Evolutionary conservation across 164 flowering plant species (phyloP), one percentile per base, ranked within the genome.

Genomic region (Stephania japonica): DNA sequence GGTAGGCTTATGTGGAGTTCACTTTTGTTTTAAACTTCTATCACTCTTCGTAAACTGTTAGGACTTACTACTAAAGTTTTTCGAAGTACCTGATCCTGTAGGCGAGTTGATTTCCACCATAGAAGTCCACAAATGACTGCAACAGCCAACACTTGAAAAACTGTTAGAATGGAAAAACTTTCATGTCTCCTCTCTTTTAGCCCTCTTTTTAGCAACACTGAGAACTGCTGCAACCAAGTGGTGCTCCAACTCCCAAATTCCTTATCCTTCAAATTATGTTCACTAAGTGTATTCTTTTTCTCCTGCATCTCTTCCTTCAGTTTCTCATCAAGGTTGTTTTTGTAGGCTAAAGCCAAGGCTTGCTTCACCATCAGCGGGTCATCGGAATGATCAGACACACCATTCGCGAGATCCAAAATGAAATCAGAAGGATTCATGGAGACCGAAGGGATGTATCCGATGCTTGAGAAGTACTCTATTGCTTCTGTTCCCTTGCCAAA

Each of bases 221-320:
- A 88, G 78, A 96, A 91, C 75, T 93, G 99, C 77, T 88, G 83
- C 91, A 95, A 91, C 99, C 98, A 93, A 73, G 90, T 93, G 62
- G 97, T 96, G 80, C 91, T 82, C 99, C 98, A 93, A 24, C 64
- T 59, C 6, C 64, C 64, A 59, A 59, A 59, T 19, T 59, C 64
- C 64, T 59, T 59, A n/a, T 59, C 24, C 24, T 59, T 59, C n/a
- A n/a, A 21, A 59, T 19, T 24, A 59, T 59, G 8, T 59, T 32
- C 38, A 32, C 24, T 19, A 59, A 59, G 24, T 21, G n/a, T 21
- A 59, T 59, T 59, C 7, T 10, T 59, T n/a, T 19, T 59, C 24
- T n/a, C 25, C 10, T 59, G 24, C 23, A 59, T 59, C 64, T 59
- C 64, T 59, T 24, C 23, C 24, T 59, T 59, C 24, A 59, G 7